Conservation (phyloP, 176 grass and related monocot genomes). For the Oryza punctata region DNA sequence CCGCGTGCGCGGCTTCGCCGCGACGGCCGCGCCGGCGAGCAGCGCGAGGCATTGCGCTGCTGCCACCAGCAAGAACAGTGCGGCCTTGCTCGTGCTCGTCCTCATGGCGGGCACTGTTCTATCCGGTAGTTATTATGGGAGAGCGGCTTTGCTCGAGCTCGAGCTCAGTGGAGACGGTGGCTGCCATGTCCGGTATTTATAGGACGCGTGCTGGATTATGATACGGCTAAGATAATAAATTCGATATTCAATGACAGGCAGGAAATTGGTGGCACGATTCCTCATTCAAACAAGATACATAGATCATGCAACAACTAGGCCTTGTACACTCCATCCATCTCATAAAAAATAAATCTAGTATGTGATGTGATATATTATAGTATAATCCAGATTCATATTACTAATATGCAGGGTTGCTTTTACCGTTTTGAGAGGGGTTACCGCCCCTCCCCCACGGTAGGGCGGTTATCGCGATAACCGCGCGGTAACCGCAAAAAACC, state of each 20-base stretch:
- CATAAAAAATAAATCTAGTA: no score
- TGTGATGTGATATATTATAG: no score
- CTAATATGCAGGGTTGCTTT: no score
- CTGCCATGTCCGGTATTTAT: slow-evolving; percentile 28
- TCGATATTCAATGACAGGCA: slow-evolving; percentile 31
- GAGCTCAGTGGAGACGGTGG: slow-evolving; percentile 7
- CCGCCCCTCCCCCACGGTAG: no score
- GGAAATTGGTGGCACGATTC: slow-evolving; percentile 25
- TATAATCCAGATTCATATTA: no score
- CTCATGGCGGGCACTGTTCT: slow-evolving; percentile 8
- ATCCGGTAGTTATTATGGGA: slow-evolving; percentile 9
- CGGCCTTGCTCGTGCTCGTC: neutral
- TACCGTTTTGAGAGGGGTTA: no score
- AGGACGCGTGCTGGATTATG: neutral
- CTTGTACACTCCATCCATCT: no score
- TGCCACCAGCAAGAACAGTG: neutral
- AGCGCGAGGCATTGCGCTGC: slow-evolving; percentile 32
- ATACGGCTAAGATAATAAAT: neutral
- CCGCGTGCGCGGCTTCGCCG: neutral
- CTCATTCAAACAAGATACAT: neutral
- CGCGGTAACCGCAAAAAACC: no score
- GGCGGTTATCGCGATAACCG: no score
- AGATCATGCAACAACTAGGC: no score
- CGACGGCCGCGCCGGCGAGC: neutral
- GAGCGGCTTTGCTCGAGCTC: neutral